phyloP scores from a whole-genome alignment of 345 rosid species.

The Brassica nigra region DNA sequence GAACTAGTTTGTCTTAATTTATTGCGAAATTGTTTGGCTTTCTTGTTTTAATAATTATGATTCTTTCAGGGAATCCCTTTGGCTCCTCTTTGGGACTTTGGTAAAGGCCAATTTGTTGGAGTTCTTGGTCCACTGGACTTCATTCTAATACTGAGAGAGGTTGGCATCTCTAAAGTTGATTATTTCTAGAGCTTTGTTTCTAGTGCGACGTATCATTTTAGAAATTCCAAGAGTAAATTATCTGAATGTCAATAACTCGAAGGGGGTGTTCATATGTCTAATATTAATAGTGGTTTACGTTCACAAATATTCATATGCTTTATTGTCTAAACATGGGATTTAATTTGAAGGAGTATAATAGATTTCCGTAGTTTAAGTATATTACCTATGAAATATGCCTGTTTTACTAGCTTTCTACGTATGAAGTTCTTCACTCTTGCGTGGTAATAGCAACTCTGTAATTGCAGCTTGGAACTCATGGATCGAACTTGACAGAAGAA shows the following conservation, averaged over 20 bases:
- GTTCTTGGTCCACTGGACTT: conserved; percentile 81
- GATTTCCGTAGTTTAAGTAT: background rate
- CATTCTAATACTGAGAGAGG: conserved; percentile 82
- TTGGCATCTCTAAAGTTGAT: conserved; percentile 28
- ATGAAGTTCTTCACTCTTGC: conserved; percentile 1
- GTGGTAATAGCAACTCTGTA: conserved; percentile 20
- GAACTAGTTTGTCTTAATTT: background rate
- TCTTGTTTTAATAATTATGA: conserved; percentile 32
- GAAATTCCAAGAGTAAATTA: background rate
- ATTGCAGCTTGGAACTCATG: conserved; percentile 78
- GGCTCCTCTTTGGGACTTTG: conserved; percentile 86
- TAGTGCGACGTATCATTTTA: background rate
- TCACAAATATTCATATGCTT: conserved; percentile 9
- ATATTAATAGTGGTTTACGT: background rate
- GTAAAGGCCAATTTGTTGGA: conserved; percentile 74
- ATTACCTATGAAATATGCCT: conserved; percentile 6
- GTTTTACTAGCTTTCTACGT: conserved; percentile 18
- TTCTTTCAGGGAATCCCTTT: conserved; percentile 67
- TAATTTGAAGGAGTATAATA: background rate
- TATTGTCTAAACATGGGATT: background rate
- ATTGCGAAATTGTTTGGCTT: conserved; percentile 24
- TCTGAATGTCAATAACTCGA: background rate
- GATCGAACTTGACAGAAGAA: conserved; percentile 88
- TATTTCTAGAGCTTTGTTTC: conserved; percentile 1
- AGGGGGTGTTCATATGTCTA: background rate